Base-by-base conservation (phyloP, 306 rosid species). In the Quercus dentata region DNA sequence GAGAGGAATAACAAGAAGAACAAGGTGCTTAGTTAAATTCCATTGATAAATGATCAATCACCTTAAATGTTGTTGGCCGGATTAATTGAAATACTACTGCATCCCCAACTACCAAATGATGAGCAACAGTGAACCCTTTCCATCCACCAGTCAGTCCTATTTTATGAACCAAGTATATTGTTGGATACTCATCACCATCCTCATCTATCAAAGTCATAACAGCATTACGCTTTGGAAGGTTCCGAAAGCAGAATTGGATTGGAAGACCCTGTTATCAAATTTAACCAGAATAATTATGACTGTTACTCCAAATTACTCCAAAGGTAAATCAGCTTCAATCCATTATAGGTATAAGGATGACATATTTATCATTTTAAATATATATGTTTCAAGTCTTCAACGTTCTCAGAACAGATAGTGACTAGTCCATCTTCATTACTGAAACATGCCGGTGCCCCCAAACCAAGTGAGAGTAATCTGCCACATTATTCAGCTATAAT, bases 101-200 rank as follows among this genome's bases (percentile, higher is more conserved):
- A 27, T 94, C 97, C 31, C 98, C 98, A 55, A 91, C 93, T 6
- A 83, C 91, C 84, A 91, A 84, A 15, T 80, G 74, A 83, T 91
- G 98, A 78, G 97, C 97, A 82, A 92, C 79, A 3, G 98, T 63
- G 71, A 94, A 92, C 31, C 91, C 98, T 76, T 69, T 87, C 95
- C 98, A 91, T 74, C 98, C 95, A 59, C 92, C 97, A 35, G 95
- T 91, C 4, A 91, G 89, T 73, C 97, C 97, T 20, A 78, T 71
- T 41, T 89, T 91, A 13, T 87, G 64, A 35, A 81, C 52, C 85
- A 90, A 86, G 82, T 87, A 94, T 71, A 90, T 56, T 23, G 90
- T 80, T 31, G 85, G 73, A 74, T 78, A 86, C 78, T 90, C 92
- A 41, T 86, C 73, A 11, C 85, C 92, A 23, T 85, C 91, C 80